Base-by-base conservation (phyloP, 106 monocot species). In the Apostasia shenzhenica region DNA sequence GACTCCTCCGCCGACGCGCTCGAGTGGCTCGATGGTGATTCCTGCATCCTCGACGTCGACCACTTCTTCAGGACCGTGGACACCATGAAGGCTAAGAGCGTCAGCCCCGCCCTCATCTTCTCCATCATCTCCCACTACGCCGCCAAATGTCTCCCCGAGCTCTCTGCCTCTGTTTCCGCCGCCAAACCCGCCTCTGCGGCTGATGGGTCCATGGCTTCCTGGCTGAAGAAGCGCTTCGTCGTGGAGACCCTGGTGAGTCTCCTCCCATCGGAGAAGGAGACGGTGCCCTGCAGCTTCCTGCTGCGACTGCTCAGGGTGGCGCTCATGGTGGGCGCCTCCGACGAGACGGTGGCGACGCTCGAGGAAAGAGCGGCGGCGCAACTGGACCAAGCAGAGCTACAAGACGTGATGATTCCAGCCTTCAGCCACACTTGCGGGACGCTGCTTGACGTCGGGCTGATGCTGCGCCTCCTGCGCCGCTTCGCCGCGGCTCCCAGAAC, bases 381-480 rank as follows among this genome's bases (percentile, higher is more conserved):
- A 74, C 82, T 94, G 5, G 90, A 90, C 51, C 74, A 78, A 79
- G 94, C 90, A 2, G 59, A 80, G 41, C 76, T 94, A 8, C 55
- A 66, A 66, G 94, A 85, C 61, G 48, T 94, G 40, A 90, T 90
- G 90, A 94, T 94, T 51, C 94, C 94, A 50, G 84, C 84, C 39
- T 94, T 90, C 74, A 78, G 85, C 60, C 94, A 90, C 80, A 84
- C 87, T 0, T 80, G 82, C 45, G 78, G 82, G 59, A 90, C 89
- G 7, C 66, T 90, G 56, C 80, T 94, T 11, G 94, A 94, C 74
- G 82, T 90, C 8, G 78, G 59, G 38, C 65, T 94, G 58, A 70
- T 80, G 70, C 61, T 90, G 14, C 63, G 94, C 13, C 80, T 94
- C 5, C 87, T 94, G 14, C 52, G 70, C 38, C 46, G 72, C 63